Conservation (phyloP, 768 basidiomycete genomes). For the Psilocybe cyanescens region DNA sequence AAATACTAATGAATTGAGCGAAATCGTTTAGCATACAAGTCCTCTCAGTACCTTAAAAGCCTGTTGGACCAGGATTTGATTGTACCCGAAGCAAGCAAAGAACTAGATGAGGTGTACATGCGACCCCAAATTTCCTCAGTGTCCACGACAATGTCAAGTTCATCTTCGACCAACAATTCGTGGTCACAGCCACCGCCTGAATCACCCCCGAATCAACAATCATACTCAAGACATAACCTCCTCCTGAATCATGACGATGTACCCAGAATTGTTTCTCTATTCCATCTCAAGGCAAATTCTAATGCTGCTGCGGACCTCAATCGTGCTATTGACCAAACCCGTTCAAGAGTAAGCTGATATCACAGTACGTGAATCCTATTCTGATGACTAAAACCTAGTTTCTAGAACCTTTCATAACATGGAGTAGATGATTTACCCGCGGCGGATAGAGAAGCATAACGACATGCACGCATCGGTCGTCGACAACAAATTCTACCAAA, state of each 20-base stretch:
- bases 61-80: constrained; percentile 62
- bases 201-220: background rate
- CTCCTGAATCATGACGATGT: constrained; percentile 55
- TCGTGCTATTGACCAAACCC: constrained; percentile 68
- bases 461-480: too few species aligned
- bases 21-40: constrained; percentile 57
- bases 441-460: too few species aligned
- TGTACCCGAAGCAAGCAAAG: constrained; percentile 53
- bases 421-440: too few species aligned
- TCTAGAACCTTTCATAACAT: too few species aligned
- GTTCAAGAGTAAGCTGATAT: constrained; percentile 28
- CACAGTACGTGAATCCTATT: too few species aligned
- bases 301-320: constrained; percentile 51
- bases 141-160: background rate
- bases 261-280: constrained; percentile 48
- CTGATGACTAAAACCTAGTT: too few species aligned
- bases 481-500: too few species aligned
- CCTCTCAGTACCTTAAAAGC: constrained; percentile 67
- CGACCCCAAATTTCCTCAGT: constrained; percentile 16
- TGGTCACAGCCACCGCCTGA: background rate
- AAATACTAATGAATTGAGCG: background rate
- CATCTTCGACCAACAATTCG: background rate
- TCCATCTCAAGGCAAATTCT: constrained; percentile 42
- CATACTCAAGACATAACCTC: constrained; percentile 13
- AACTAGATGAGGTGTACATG: constrained; percentile 62